Conservation (phyloP, 2,329 filamentous ascomycete species). For the Drechslera avenae region DNA sequence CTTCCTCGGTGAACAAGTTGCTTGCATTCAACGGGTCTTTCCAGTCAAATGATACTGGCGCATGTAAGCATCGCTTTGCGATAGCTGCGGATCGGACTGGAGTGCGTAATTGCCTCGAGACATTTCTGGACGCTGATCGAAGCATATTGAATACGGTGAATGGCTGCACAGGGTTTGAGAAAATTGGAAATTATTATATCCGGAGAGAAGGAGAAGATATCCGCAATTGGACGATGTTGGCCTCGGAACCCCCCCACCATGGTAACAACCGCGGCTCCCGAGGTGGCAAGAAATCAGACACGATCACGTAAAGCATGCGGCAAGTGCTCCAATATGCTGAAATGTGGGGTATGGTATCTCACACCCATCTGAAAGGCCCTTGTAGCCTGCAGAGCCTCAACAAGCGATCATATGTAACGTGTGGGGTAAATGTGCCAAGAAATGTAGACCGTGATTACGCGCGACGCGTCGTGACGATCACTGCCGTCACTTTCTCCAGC, state of each 20-base stretch:
- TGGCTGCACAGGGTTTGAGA: neutral
- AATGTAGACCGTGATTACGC: slow-evolving; percentile 38
- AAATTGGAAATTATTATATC: slow-evolving; percentile 6
- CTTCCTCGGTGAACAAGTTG: slow-evolving; percentile 84
- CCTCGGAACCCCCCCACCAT: slow-evolving; percentile 29
- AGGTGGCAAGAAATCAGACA: slow-evolving; percentile 22
- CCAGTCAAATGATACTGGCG: slow-evolving; percentile 75
- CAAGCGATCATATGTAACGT: slow-evolving; percentile 5
- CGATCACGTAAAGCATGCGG: slow-evolving; percentile 7
- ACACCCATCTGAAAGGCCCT: neutral
- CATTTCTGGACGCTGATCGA: slow-evolving; percentile 49
- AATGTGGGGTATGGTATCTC: neutral
- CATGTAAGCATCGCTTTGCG: slow-evolving; percentile 50
- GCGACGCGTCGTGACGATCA: slow-evolving; percentile 36
- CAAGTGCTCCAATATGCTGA: neutral
- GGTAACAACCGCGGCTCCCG: slow-evolving; percentile 32
- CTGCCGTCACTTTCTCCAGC: slow-evolving; percentile 24
- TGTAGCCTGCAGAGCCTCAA: slow-evolving; percentile 8
- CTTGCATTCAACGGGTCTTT: slow-evolving; percentile 80
- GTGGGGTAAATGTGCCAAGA: slow-evolving; percentile 28
- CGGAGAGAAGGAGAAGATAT: slow-evolving; percentile 2
- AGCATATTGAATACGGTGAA: slow-evolving; percentile 47
- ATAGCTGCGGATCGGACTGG: slow-evolving; percentile 33
- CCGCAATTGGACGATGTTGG: slow-evolving; percentile 20
- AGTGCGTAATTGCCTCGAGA: slow-evolving; percentile 47